phyloP scores from a whole-genome alignment of 2,329 filamentous ascomycete genomes.

The Aspergillus sp. region DNA sequence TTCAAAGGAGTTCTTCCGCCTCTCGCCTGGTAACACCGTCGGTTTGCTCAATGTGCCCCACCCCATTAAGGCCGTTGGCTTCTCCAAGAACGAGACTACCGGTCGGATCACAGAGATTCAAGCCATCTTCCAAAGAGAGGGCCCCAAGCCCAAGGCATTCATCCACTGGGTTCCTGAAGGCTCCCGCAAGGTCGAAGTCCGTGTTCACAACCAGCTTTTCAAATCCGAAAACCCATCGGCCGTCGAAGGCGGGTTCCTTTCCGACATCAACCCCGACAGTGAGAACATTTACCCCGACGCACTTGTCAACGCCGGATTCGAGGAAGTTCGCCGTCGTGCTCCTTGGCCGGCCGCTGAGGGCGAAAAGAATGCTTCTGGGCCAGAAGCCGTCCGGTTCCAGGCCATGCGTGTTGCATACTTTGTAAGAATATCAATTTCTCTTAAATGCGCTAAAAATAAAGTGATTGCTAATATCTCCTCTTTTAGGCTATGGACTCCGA shows the following conservation, averaged over 20 bases:
- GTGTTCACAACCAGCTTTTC: conserved; percentile 79
- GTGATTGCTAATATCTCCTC: too few species aligned
- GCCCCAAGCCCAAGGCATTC: conserved; percentile 65
- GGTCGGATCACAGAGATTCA: conserved; percentile 63
- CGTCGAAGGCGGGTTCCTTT: conserved; percentile 71
- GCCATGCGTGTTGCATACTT: conserved; percentile 71
- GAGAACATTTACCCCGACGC: conserved; percentile 75
- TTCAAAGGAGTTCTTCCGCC: conserved; percentile 69
- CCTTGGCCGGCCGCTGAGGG: conserved; percentile 79
- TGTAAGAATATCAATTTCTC: too few species aligned
- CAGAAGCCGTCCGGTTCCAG: conserved; percentile 82
- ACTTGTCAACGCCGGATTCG: conserved; percentile 76
- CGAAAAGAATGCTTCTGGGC: conserved; percentile 45
- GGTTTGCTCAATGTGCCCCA: conserved; percentile 68
- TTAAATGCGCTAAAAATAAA: too few species aligned
- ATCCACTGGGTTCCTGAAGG: conserved; percentile 86
- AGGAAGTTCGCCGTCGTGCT: conserved; percentile 66
- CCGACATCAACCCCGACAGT: conserved; percentile 78
- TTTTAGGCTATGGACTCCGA: conserved; percentile 73
- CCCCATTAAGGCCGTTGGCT: conserved; percentile 64
- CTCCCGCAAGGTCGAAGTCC: conserved; percentile 63
- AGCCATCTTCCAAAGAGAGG: conserved; percentile 59
- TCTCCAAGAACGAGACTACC: conserved; percentile 60
- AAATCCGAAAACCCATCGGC: conserved; percentile 77
- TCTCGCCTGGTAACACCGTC: conserved; percentile 69